A percentile compares a stretch with the other conserved stretches of the same genome.
Conservation (phyloP, 2,329 filamentous ascomycete species). For the Fusarium verticillioides region DNA sequence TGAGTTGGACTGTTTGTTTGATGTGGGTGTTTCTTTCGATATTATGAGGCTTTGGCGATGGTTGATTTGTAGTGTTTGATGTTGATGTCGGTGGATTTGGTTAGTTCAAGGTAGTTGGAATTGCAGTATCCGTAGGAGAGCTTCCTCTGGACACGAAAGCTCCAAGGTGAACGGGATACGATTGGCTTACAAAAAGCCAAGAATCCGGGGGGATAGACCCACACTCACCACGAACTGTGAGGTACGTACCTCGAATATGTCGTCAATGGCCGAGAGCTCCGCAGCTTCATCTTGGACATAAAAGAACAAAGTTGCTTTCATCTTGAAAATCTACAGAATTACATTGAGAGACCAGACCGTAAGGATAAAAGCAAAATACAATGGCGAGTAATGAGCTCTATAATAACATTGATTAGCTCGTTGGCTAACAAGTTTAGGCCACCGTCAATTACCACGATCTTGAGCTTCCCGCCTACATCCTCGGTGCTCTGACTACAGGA, state of each 20-base stretch:
- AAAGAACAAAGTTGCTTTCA: constrained; percentile 2
- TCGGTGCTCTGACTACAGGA: constrained; percentile 84
- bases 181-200: constrained; percentile 45
- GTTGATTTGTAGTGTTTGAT: constrained; percentile 11
- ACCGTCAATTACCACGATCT: constrained; percentile 40
- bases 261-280: constrained; percentile 30
- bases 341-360: neutral
- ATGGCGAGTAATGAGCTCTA: constrained; percentile 10
- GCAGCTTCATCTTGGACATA: neutral
- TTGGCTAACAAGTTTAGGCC: constrained; percentile 16
- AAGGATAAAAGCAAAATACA: neutral
- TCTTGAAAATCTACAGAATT: neutral
- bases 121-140: constrained; percentile 19
- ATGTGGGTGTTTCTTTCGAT: constrained; percentile 6
- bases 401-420: too few species aligned
- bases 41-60: constrained; percentile 17
- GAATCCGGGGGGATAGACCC: constrained; percentile 22
- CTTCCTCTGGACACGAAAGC: constrained; percentile 53
- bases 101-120: constrained; percentile 22
- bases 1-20: constrained; percentile 1
- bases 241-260: constrained; percentile 26
- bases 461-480: constrained; percentile 75
- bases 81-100: constrained; percentile 15
- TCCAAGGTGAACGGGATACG: constrained; percentile 44
- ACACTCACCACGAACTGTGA: neutral